These are phyloP conservation scores for Inga oerstediana DNA, from an alignment of 306 rosid genomes.

Conservation along the genomic window DNA sequence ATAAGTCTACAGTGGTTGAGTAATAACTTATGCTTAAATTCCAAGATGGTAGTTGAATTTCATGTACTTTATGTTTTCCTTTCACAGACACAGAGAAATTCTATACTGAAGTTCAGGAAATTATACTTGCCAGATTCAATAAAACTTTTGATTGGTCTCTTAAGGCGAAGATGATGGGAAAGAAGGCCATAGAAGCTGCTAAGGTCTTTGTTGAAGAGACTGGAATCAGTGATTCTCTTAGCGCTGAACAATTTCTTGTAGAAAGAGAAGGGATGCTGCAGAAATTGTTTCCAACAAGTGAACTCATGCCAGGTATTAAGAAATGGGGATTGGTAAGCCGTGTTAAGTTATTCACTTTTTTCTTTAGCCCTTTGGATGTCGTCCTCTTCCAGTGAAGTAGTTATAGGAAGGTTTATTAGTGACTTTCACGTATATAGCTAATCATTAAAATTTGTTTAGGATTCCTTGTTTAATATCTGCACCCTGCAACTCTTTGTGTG, in stretches of 20 bases:
- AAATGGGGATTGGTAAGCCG: slow-evolving; percentile 1
- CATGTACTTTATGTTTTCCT: neutral
- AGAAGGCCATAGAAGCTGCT: slow-evolving; percentile 89
- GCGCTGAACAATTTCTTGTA: slow-evolving; percentile 71
- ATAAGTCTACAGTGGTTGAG: neutral
- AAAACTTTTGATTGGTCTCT: slow-evolving; percentile 90
- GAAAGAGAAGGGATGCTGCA: slow-evolving; percentile 82
- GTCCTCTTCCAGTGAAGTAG: neutral
- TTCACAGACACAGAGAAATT: slow-evolving; percentile 83
- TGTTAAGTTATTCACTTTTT: neutral
- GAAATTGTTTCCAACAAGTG: slow-evolving; percentile 72
- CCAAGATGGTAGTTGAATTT: slow-evolving; percentile 21
- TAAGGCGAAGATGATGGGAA: slow-evolving; percentile 95
- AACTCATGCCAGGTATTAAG: slow-evolving; percentile 82
- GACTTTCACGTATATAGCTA: neutral
- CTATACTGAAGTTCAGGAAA: slow-evolving; percentile 84
- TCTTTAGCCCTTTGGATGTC: slow-evolving; percentile 4
- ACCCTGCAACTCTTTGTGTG: neutral
- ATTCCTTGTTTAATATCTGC: neutral
- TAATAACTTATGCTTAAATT: neutral
- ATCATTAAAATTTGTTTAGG: neutral
- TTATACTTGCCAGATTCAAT: slow-evolving; percentile 74
- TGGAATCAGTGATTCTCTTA: slow-evolving; percentile 69
- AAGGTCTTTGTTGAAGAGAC: slow-evolving; percentile 78
- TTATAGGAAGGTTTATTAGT: neutral